phyloP scores from a whole-genome alignment of 2,329 filamentous ascomycete genomes.

The Neocatenulostroma microsporum region DNA sequence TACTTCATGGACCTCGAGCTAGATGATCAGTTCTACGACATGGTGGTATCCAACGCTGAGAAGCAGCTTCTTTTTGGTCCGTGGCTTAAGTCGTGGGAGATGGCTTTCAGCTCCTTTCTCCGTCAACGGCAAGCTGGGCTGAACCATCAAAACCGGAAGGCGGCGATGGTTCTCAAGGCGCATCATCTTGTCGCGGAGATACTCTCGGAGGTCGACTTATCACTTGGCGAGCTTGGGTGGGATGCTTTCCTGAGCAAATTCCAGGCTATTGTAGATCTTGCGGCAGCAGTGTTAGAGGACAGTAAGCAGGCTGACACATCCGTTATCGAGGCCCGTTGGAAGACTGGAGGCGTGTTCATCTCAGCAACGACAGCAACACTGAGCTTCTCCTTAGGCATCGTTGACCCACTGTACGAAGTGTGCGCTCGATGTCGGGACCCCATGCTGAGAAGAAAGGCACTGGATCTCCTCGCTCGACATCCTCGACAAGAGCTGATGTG shows the following conservation, averaged over 20 bases:
- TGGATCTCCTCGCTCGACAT: slow-evolving; percentile 18
- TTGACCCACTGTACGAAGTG: slow-evolving; percentile 20
- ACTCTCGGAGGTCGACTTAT: slow-evolving; percentile 27
- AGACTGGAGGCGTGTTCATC: slow-evolving; percentile 13
- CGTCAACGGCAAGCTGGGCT: slow-evolving; percentile 20
- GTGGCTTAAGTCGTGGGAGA: slow-evolving; percentile 26
- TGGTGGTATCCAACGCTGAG: slow-evolving; percentile 20
- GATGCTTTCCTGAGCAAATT: slow-evolving; percentile 27
- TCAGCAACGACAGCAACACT: slow-evolving; percentile 12
- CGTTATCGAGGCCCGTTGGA: slow-evolving; percentile 13
- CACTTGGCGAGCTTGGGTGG: slow-evolving; percentile 24
- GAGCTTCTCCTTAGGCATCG: slow-evolving; percentile 17
- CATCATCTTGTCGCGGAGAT: slow-evolving; percentile 28
- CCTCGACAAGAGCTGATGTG: slow-evolving; percentile 20
- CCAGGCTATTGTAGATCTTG: slow-evolving; percentile 27
- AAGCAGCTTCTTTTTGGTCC: slow-evolving; percentile 26
- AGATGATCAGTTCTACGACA: slow-evolving; percentile 24
- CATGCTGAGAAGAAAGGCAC: slow-evolving; percentile 13
- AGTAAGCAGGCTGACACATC: slow-evolving; percentile 7
- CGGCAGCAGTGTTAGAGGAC: slow-evolving; percentile 14
- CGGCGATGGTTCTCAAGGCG: slow-evolving; percentile 29
- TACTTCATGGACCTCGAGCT: slow-evolving; percentile 21
- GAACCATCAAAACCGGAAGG: slow-evolving; percentile 26
- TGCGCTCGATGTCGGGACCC: slow-evolving; percentile 19
- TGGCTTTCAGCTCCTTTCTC: slow-evolving; percentile 22